Conservation (phyloP, 1,139 yeast genomes). For the Kluyveromyces marxianus region DNA sequence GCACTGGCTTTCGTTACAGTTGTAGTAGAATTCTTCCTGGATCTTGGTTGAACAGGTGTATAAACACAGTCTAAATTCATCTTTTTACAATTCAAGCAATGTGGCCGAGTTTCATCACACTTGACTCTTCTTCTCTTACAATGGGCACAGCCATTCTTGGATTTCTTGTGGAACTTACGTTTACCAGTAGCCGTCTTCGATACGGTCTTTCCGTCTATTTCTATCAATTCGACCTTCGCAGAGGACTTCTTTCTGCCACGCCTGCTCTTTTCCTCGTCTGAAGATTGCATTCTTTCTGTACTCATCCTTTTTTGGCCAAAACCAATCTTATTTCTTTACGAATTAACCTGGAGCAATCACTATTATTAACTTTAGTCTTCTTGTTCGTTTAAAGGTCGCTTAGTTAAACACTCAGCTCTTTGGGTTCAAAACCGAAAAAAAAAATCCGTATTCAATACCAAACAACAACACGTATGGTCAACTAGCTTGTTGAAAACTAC, state of each 20-base stretch:
- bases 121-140: constrained; percentile 86
- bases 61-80: constrained; percentile 73
- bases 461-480: too few species aligned
- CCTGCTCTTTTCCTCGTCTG: not conserved
- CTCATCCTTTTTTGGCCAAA: not conserved
- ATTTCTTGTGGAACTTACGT: constrained; percentile 76
- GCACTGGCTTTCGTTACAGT: not conserved
- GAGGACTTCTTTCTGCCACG: constrained; percentile 14
- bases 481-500: too few species aligned
- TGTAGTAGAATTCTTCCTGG: constrained; percentile 8
- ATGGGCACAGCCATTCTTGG: constrained; percentile 80
- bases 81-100: constrained; percentile 69
- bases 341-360: too few species aligned
- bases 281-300: not conserved
- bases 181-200: constrained; percentile 39
- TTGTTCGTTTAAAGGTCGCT: too few species aligned
- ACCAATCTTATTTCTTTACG: too few species aligned
- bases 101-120: constrained; percentile 83
- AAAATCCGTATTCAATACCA: too few species aligned
- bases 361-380: too few species aligned
- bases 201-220: constrained; percentile 33
- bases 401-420: too few species aligned
- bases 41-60: constrained; percentile 23
- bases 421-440: too few species aligned
- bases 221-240: constrained; percentile 27